Conservation (phyloP, 2,329 filamentous ascomycete species). For the Colletotrichum karsti region DNA sequence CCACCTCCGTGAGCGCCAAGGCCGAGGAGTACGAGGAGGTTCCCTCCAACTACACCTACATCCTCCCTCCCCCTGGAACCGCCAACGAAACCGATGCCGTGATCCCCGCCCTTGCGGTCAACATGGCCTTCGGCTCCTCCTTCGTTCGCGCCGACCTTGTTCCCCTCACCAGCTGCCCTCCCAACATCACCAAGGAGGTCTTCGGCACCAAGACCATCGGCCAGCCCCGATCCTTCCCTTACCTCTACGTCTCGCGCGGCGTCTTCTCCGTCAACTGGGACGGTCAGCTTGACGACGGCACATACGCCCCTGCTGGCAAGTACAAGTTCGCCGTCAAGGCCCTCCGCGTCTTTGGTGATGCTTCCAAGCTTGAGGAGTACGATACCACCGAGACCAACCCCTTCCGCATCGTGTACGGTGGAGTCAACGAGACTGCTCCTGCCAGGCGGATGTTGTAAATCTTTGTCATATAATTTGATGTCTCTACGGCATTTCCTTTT, state of each 20-base stretch:
- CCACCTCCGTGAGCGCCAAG: slow-evolving; percentile 42
- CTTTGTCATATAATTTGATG: not conserved
- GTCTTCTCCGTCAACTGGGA: slow-evolving; percentile 45
- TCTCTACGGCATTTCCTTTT: not conserved
- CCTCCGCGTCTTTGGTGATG: slow-evolving; percentile 60
- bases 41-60: slow-evolving; percentile 46
- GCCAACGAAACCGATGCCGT: slow-evolving; percentile 38
- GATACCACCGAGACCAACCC: slow-evolving; percentile 50
- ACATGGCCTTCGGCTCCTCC: slow-evolving; percentile 54
- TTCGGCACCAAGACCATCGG: slow-evolving; percentile 52
- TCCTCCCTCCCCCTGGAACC: slow-evolving; percentile 49
- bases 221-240: slow-evolving; percentile 51
- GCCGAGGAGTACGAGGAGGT: slow-evolving; percentile 33
- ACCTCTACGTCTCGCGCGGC: slow-evolving; percentile 41
- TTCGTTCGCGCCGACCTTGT: slow-evolving; percentile 55
- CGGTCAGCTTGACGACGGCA: slow-evolving; percentile 55
- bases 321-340: slow-evolving; percentile 60
- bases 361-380: slow-evolving; percentile 52
- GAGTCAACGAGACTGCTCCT: slow-evolving; percentile 14
- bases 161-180: slow-evolving; percentile 40
- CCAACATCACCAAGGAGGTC: slow-evolving; percentile 39
- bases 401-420: slow-evolving; percentile 55
- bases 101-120: slow-evolving; percentile 49
- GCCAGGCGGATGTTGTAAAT: not conserved
- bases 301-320: slow-evolving; percentile 54